Evolutionary conservation across 129 eudicot species (phyloP), one percentile per base, ranked within the genome.

Genomic region (Saposhnikovia divaricata): DNA sequence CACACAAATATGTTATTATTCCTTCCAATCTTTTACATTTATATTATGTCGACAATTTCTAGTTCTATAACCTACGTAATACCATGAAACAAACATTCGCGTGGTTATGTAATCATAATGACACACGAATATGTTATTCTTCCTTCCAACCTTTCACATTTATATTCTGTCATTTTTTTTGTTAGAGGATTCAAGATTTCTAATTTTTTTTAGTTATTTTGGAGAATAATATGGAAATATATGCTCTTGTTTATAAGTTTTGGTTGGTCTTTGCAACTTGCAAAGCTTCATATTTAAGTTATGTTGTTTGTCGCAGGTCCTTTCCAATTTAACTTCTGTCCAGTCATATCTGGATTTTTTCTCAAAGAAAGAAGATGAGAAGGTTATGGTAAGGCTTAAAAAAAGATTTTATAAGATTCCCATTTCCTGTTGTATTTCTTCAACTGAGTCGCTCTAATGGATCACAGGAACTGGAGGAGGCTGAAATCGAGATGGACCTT

Each of bases 401-500:
- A 51, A 31, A 38, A 77, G 9, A 40, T 3, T 40, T 15, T 10
- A 65, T 25, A 63, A 1, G 13, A 71, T 37, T 70, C 25, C 75
- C 45, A 80, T 74, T 27, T 23, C n/a, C 51, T 71, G 55, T 43
- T 19, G 71, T 66, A 37, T 79, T 2, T 72, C 42, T 31, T 61
- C 38, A 38, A 45, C 44, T 81, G 71, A 82, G 48, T 85, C 59
- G 66, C 37, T 66, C 71, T 42, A 63, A 25, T 76, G 79, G 74
- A 47, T 85, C 57, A 31, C 82, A 94, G 98, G 98, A 92, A 86
- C 78, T 92, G 40, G 90, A 92, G 87, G 98, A 94, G 91, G 97
- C 97, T 79, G 96, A 92, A 84, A 82, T 92, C 48, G 98, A 94
- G 84, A 72, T 94, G 92, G 97, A 94, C 84, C 83, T 94, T 82